Evolutionary conservation across 805 yeast genomes (phyloP).

Genomic region (Clavispora carvajalis): DNA sequence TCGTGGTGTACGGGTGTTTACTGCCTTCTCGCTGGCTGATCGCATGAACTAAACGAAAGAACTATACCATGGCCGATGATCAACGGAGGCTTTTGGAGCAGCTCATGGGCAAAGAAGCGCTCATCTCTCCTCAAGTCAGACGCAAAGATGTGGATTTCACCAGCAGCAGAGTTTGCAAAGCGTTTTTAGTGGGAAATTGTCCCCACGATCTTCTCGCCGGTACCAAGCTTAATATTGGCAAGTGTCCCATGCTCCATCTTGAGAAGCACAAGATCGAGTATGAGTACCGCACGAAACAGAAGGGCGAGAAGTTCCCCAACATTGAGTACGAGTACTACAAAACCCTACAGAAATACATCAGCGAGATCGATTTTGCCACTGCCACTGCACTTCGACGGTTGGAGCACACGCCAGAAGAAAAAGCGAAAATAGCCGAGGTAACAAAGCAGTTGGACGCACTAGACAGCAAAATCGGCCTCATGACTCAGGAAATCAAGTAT

Average conservation of each 20-base stretch:
- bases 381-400: constrained; percentile 57
- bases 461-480: constrained; percentile 59
- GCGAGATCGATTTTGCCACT: constrained; percentile 63
- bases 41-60: too few relatives aligned
- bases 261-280: constrained; percentile 72
- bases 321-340: constrained; percentile 46
- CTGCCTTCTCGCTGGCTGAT: too few relatives aligned
- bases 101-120: constrained; percentile 66
- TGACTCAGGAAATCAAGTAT: constrained; percentile 59
- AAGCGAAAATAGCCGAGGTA: constrained; percentile 48
- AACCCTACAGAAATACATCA: constrained; percentile 51
- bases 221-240: constrained; percentile 78
- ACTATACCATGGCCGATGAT: constrained; percentile 50
- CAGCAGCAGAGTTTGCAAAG: constrained; percentile 59
- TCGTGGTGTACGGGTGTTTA: background rate
- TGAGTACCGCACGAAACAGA: constrained; percentile 42
- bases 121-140: constrained; percentile 27
- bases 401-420: constrained; percentile 73
- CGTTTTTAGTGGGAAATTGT: constrained; percentile 79
- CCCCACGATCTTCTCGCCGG: constrained; percentile 79
- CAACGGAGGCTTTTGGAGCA: constrained; percentile 74
- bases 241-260: constrained; percentile 69
- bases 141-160: constrained; percentile 39
- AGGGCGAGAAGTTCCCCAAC: constrained; percentile 42
- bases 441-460: constrained; percentile 55